phyloP scores from a whole-genome alignment of 2,329 filamentous ascomycete species.

The Triangularia verruculosa region DNA sequence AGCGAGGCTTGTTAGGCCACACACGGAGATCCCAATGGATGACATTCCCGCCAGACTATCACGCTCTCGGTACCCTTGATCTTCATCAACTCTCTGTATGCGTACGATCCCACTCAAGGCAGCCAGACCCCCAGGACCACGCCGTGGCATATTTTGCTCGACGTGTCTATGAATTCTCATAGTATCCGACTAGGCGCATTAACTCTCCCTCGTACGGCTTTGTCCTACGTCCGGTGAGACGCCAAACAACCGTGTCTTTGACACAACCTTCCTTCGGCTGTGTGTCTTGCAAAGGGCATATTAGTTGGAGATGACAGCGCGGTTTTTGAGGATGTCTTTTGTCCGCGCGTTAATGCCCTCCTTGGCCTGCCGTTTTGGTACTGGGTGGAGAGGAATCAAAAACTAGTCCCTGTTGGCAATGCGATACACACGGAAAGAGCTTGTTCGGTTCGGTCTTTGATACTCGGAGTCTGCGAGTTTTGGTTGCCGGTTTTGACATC shows the following conservation, averaged over 20 bases:
- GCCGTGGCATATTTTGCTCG: constrained; percentile 38
- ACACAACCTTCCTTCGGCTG: constrained; percentile 45
- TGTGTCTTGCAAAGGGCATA: constrained; percentile 41
- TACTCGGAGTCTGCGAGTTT: constrained; percentile 11
- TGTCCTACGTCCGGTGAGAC: constrained; percentile 44
- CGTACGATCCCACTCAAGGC: constrained; percentile 25
- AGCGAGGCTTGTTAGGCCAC: constrained; percentile 43
- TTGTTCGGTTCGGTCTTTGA: constrained; percentile 28
- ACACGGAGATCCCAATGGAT: constrained; percentile 47
- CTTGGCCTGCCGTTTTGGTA: constrained; percentile 36
- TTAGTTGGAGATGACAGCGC: constrained; percentile 56
- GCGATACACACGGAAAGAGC: constrained; percentile 74
- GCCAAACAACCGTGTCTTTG: constrained; percentile 43
- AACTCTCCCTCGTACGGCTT: constrained; percentile 45
- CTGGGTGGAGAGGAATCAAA: constrained; percentile 78
- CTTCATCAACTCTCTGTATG: constrained; percentile 18
- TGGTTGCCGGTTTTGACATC: constrained; percentile 27
- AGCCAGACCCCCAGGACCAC: constrained; percentile 39
- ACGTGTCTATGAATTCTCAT: constrained; percentile 42
- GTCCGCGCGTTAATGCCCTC: constrained; percentile 72
- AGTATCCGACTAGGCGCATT: constrained; percentile 57
- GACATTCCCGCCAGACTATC: constrained; percentile 35
- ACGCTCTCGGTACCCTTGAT: constrained; percentile 44
- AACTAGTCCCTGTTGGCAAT: constrained; percentile 87
- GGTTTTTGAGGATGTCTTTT: constrained; percentile 95